Base-by-base conservation (phyloP, 129 eudicot species). In the Oenanthe sinensis region DNA sequence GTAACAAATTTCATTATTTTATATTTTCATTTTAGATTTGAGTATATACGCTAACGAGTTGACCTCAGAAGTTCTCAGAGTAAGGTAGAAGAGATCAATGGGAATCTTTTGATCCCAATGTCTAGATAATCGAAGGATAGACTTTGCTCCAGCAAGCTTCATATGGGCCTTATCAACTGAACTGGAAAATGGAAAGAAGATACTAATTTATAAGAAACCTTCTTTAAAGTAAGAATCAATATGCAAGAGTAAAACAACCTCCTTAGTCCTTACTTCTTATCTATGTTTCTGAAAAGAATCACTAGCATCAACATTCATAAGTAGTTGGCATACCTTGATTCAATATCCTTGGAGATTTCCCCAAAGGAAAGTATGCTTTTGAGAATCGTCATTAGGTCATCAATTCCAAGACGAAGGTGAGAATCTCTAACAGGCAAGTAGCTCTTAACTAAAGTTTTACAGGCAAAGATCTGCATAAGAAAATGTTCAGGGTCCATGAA, bases 361-460 rank as follows among this genome's bases (percentile, higher is more conserved):
- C 98, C 98, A 73, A 83, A 88, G 36, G 81, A 39, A 82, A 94
- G 91, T 60, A 94, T 81, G 78, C 75, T 87, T 65, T 82, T 83
- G 63, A 94, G 97, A 45, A 90, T 87, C 75, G 84, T 82, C 30
- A 94, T 48, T 40, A 90, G 77, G 69, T 79, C 87, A 88, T 94
- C 98, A 81, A 94, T 91, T 46, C 96, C 98, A 77, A 69, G 85
- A 75, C 98, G 98, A 80, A 94, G 97, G 74, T 94, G 93, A 79
- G 97, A 92, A 90, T 94, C 98, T 85, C 92, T 91, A 33, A 91
- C 91, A 17, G 98, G 98, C 79, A 91, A 81, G 86, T 89, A 94
- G 84, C 98, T 91, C 85, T 91, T 94, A 49, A 94, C 97, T 89
- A 94, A 70, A 45, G 96, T 83, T 85, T 94, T 94, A 58, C 91